Base-by-base conservation (phyloP, 371 early-diverging fungal species). In the Umbelopsis sp. region DNA sequence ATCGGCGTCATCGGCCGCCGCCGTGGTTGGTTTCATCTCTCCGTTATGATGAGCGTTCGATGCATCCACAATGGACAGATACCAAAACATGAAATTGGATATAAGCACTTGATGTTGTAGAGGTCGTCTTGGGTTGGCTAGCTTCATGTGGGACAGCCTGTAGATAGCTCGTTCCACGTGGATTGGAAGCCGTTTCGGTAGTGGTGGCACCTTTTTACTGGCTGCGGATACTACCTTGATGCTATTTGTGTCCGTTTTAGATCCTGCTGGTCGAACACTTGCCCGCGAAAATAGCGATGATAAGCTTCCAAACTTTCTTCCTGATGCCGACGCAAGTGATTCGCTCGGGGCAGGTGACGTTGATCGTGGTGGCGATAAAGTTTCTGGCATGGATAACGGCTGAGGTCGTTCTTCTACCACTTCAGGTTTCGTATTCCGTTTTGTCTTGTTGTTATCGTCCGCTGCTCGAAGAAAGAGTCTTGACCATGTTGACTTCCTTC, bases 51-150 rank as follows among this genome's bases (percentile, higher is more conserved):
- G 2, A 41, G 41, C 41, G 11, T 18, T 29, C 12, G 12, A 11
- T 32, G 35, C 57, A 57, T 57, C 57, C 4, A 71, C 65, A 20
- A 74, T 65, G 29, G 77, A 77, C n/a, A 94, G 79, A 72, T 92
- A 93, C 84, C 89, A 91, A 73, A 92, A 85, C 92, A 94, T 91
- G 72, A 93, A 83, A 65, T 94, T 94, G 35, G 89, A 86, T 44
- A 94, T 85, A 71, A 91, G 72, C 22, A 94, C 94, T 77, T 94
- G 93, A 63, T 94, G 89, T 66, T 72, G 68, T 45, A 94, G 77
- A 11, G 93, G 88, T 12, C 92, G 86, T 14, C 87, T 76, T 7
- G 85, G 85, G 69, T 91, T 87, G 10, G 91, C 85, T 32, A 94
- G 81, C 70, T 94, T 94, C 65, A 83, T 80, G 65, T 92, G 92